These are phyloP conservation scores for Chytriomyces hyalinus DNA, from an alignment of 192 early-diverging fungal genomes.

Conservation along the genomic window DNA sequence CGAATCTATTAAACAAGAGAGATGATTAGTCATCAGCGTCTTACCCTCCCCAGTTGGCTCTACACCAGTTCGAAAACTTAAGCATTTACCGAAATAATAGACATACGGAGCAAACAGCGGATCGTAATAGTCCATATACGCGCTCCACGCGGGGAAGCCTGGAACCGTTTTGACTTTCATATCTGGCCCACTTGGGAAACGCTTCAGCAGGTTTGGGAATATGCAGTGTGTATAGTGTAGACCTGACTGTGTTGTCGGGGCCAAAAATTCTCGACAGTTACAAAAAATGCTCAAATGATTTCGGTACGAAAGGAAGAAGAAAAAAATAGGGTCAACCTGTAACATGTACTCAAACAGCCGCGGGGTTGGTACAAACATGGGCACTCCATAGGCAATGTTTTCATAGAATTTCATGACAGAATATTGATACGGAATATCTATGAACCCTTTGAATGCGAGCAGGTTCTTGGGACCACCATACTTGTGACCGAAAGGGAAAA, in stretches of 20 bases:
- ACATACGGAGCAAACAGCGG: conserved; percentile 27
- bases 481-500: conserved; percentile 16
- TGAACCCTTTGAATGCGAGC: conserved; percentile 26
- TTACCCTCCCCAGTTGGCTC: too few species aligned
- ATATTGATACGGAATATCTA: conserved; percentile 36
- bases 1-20: not conserved
- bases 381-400: conserved; percentile 30
- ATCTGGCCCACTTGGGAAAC: not conserved
- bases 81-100: conserved; percentile 13
- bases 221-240: conserved; percentile 27
- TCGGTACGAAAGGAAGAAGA: not conserved
- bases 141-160: conserved; percentile 5
- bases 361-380: conserved; percentile 15
- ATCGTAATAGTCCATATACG: conserved; percentile 31
- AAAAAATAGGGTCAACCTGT: not conserved
- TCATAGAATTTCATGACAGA: conserved; percentile 39
- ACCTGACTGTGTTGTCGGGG: not conserved
- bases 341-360: conserved; percentile 8
- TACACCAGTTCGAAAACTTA: too few species aligned
- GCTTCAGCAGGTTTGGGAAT: conserved; percentile 9
- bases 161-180: not conserved
- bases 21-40: too few species aligned
- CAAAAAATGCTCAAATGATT: not conserved
- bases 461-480: conserved; percentile 32
- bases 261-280: too few species aligned